Evolutionary conservation across 106 monocot species (phyloP).

Genomic region (Dendrobium catenatum): DNA sequence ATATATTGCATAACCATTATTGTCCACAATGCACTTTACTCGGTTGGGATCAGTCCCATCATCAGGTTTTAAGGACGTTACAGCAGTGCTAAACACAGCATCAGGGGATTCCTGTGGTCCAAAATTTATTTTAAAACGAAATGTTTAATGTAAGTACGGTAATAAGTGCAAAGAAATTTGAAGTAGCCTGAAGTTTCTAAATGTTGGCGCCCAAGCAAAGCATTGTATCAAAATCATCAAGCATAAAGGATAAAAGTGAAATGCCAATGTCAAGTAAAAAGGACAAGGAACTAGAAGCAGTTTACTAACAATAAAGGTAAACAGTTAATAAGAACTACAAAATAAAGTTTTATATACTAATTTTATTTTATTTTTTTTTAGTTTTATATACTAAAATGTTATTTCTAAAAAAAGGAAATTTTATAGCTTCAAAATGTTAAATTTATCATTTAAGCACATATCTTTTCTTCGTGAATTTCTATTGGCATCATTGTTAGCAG

Average conservation of each 20-base stretch:
- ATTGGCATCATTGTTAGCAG: no score
- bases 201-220: background rate
- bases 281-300: no score
- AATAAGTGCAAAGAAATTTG: background rate
- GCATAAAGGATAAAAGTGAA: background rate
- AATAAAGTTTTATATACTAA: background rate
- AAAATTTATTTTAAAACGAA: constrained; percentile 3
- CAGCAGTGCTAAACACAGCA: constrained; percentile 97
- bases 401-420: background rate
- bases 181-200: background rate
- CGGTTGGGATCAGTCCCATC: constrained; percentile 74
- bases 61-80: constrained; percentile 88
- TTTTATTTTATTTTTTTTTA: background rate
- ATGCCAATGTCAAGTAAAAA: background rate
- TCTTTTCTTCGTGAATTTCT: no score
- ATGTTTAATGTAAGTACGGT: background rate
- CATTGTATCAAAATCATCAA: background rate
- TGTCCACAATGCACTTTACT: constrained; percentile 91
- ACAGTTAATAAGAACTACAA: no score
- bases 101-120: constrained; percentile 64
- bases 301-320: no score
- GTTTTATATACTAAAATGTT: background rate
- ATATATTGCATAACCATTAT: constrained; percentile 85
- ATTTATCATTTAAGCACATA: no score
- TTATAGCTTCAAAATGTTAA: no score